A percentile compares a stretch with the other conserved stretches of the same genome.
Conservation (phyloP, 129 eudicot species). For the Artemisia argyi region DNA sequence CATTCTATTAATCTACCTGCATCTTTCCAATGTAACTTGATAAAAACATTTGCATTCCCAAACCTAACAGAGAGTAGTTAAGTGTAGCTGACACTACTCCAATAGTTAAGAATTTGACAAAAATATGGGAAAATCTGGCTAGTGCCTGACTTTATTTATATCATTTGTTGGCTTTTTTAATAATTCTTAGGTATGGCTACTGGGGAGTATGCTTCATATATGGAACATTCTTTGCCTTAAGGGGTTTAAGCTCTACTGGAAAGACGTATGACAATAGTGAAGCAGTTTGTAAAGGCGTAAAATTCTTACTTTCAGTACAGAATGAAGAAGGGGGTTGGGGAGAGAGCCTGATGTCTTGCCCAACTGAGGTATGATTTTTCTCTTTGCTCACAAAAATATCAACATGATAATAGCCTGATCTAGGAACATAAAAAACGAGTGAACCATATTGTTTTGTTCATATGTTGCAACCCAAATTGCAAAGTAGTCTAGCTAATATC, state of each 20-base stretch:
- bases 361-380: constrained; percentile 43
- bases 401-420: background rate
- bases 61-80: too few species aligned
- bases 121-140: too few species aligned
- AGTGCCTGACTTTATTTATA: too few species aligned
- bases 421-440: background rate
- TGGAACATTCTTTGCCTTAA: constrained; percentile 51
- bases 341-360: constrained; percentile 60
- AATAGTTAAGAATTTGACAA: too few species aligned
- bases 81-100: too few species aligned
- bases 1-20: too few species aligned
- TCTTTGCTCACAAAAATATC: background rate
- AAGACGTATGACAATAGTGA: constrained; percentile 42
- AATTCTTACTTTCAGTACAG: constrained; percentile 46
- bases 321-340: constrained; percentile 80
- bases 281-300: constrained; percentile 50
- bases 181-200: constrained; percentile 45
- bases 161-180: too few species aligned
- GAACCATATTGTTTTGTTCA: too few species aligned
- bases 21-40: too few species aligned
- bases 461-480: too few species aligned
- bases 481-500: too few species aligned
- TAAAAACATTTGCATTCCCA: too few species aligned
- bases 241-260: constrained; percentile 44
- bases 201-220: constrained; percentile 75